Conservation (phyloP, 345 rosid species). For the Turnera subulata region DNA sequence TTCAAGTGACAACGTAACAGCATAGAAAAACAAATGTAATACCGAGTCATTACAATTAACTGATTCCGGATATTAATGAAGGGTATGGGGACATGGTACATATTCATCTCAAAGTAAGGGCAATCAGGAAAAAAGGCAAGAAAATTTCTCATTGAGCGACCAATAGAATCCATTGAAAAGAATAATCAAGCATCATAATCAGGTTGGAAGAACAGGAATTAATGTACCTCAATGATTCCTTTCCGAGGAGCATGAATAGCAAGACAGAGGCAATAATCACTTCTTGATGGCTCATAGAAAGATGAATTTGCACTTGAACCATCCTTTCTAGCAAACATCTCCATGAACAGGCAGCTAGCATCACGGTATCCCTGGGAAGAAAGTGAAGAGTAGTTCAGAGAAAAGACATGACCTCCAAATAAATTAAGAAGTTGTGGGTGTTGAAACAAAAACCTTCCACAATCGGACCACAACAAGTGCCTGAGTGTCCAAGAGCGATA, state of each 20-base stretch:
- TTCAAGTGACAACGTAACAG: no score
- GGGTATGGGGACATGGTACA: no score
- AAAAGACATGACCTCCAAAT: not conserved
- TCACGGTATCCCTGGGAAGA: conserved; percentile 82
- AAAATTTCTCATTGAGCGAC: not conserved
- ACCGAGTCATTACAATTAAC: no score
- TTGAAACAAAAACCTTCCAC: conserved; percentile 68
- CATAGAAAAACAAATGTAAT: no score
- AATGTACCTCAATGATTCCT: conserved; percentile 80
- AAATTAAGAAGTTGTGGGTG: not conserved
- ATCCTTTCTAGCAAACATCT: conserved; percentile 70
- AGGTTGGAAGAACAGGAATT: not conserved
- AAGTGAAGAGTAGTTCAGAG: conserved; percentile 4
- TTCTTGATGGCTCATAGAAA: conserved; percentile 50
- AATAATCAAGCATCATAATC: no score
- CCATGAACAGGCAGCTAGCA: conserved; percentile 90
- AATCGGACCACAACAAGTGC: conserved; percentile 92
- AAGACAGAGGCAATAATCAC: conserved; percentile 88
- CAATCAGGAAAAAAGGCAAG: no score
- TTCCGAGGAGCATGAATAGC: conserved; percentile 97
- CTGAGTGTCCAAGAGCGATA: conserved; percentile 88
- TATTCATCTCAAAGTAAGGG: no score
- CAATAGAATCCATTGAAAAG: no score
- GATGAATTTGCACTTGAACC: conserved; percentile 42
- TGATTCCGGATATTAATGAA: no score